Evolutionary conservation across 768 basidiomycete species (phyloP), one percentile per base, ranked within the genome.

Genomic region (Boletus rubroflammeus): DNA sequence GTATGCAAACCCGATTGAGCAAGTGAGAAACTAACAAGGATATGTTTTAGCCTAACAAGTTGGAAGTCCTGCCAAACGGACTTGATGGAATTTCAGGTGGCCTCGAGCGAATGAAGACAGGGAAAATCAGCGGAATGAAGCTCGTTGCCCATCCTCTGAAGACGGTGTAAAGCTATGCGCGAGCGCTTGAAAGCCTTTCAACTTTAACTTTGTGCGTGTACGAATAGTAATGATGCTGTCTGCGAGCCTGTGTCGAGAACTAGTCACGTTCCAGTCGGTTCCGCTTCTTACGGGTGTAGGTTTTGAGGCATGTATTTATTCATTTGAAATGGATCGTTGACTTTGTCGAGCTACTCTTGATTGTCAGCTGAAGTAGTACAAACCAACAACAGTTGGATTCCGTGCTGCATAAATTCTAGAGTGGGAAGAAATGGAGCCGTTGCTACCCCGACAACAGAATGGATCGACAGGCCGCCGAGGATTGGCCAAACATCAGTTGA

Each of bases 121-220:
- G 73, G 9, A 51, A 74, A 50, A 67, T 79, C 29, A 78, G 76
- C n/a, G 78, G 73, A 5, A 62, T 55, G 15, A 81, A 81, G 60
- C 59, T 81, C 19, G 69, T 81, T 9, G 74, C 55, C 1, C 72
- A 65, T 50, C 78, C 77, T 17, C 72, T 72, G 53, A 74, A 78
- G 36, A 73, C 72, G 7, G 55, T 39, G 48, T 69, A 47, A 56
- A 56, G 23, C 6, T 11, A 6, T 36, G 19, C 23, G 29, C 23
- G 14, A 46, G 7, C 8, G 28, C 6, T 34, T 36, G 11, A 14
- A 28, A 46, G 32, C 28, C 15, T 38, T 7, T 32, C 14, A n/a
- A 38, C 34, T 25, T 44, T 23, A 19, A 28, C 7, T 34, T 3
- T 25, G 26, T 35, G 47, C 5, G 52, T 68, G 57, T 66, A 68